A percentile compares a stretch with the other conserved stretches of the same genome.
Conservation (phyloP, 75 land plant genomes). For the Adiantum capillusveneris region DNA sequence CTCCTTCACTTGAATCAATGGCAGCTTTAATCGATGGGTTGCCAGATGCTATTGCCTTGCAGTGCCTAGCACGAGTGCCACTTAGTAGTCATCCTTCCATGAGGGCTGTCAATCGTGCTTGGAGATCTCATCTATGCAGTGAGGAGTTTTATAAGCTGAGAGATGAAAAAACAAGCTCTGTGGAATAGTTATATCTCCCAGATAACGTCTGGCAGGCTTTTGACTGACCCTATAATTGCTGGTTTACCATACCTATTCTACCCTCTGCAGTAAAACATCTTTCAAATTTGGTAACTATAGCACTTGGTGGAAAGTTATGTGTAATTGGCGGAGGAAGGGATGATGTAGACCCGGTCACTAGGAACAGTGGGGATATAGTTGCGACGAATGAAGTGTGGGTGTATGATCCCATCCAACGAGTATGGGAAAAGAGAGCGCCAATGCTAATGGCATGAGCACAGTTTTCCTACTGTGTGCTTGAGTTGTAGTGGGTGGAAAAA, state of each 20-base stretch:
- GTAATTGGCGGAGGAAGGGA: conserved; percentile 93
- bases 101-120: conserved; percentile 70
- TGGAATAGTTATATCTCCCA: conserved; percentile 79
- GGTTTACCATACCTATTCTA: conserved; percentile 67
- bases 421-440: conserved; percentile 50
- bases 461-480: conserved; percentile 74
- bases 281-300: conserved; percentile 67
- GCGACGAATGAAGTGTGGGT: conserved; percentile 92
- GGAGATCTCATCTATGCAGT: conserved; percentile 64
- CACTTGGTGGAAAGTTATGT: conserved; percentile 71
- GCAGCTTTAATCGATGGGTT: conserved; percentile 86
- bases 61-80: conserved; percentile 82
- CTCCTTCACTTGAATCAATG: conserved; percentile 26
- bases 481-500: conserved; percentile 92
- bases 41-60: conserved; percentile 74
- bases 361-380: conserved; percentile 61
- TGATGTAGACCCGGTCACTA: conserved; percentile 72
- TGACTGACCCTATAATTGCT: conserved; percentile 55
- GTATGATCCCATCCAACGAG: conserved; percentile 53
- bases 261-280: conserved; percentile 66
- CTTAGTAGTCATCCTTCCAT: conserved; percentile 46
- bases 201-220: conserved; percentile 94
- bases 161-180: conserved; percentile 40
- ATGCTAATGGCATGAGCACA: conserved; percentile 80
- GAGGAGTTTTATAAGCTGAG: conserved; percentile 62